Evolutionary conservation across 2,329 filamentous ascomycete species (phyloP), one percentile per base, ranked within the genome.

Genomic region (Diaporthe vaccinii): DNA sequence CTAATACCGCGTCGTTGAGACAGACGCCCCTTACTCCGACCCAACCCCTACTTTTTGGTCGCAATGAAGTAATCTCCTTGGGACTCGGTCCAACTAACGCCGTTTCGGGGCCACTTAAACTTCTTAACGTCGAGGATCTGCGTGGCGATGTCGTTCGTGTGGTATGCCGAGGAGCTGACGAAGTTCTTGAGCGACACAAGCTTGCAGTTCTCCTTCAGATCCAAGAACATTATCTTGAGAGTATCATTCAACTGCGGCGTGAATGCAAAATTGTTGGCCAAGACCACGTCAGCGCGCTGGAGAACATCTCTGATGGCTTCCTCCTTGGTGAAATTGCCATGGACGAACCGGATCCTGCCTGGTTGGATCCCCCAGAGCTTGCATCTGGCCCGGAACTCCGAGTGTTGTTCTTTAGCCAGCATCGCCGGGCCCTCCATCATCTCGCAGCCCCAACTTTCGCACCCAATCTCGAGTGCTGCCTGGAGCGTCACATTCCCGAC

Each of bases 251-350:
- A 90, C 79, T 93, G 89, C 20, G 96, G 93, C 8, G 93, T 96
- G 84, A 99, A 99, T 3, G 95, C 97, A 84, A 98, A 96, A 85
- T 99, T 99, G 87, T 99, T 99, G 80, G 98, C 96, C 36, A 99
- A 90, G 25, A 99, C 91, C n/a, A 98, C 96, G 82, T 99, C 97
- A 2, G 97, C 96, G 73, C 93, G 91, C 83, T 93, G 93, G 68
- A 99, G 88, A 10, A 93, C 92, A 34, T 91, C 89, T 76, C 92
- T 89, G 67, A 98, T 95, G 75, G 88, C 88, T 22, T 89, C 83
- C 78, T 93, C 94, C 78, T 92, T 91, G 14, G 95, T 91, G 81
- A 99, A 98, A 82, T 98, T 94, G 75, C 95, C 97, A 58, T 92
- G 88, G 77, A 96, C 91, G 9, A 99, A 91, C 76, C 92, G 90